Base-by-base conservation (phyloP, 352 stramenopile species). In the Pythium grandisporangium region DNA sequence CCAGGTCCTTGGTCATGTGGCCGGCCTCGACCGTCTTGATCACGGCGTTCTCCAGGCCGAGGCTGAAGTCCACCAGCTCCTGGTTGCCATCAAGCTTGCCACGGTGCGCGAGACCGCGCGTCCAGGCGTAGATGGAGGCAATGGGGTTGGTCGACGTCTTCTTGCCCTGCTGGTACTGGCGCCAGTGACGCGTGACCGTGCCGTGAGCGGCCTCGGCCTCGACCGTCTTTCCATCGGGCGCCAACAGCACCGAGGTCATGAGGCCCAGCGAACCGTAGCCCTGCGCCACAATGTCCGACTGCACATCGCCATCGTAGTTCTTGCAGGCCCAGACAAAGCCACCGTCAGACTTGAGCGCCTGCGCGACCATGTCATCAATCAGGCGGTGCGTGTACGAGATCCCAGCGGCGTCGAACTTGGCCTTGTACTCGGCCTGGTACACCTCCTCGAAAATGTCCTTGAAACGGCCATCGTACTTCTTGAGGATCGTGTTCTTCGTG, bases 281-380 rank as follows among this genome's bases (percentile, higher is more conserved):
- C 59, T 90, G 76, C 5, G 76, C 76, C 14, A 90, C 63, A 51
- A 83, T 87, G 53, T 90, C 76, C 34, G 65, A 83, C 61, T 83
- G 69, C 33, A 90, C 73, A 48, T 90, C 76, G 42, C 76, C 76
- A 46, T 90, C 76, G 55, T 90, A 90, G 63, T 90, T 90, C 65
- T 90, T 90, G 66, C 68, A 82, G 5, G 73, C 73, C 76, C 76
- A 90, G 6, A 90, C 70, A 49, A 90, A 85, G 37, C 76, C 76
- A 26, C 74, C 76, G 37, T 78, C 66, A 44, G 62, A 75, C 62
- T 90, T 90, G 34, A 87, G 61, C 38, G 55, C 55, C 55, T 87
- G 74, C n/a, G 76, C 76, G 27, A 90, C 77, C 77, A 90, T 90
- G 55, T 90, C 77, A 51, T 90, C 77, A 49, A 90, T 90, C 24